Conservation (phyloP, 2,329 filamentous ascomycete genomes). For the Colletotrichum cordylinicola region DNA sequence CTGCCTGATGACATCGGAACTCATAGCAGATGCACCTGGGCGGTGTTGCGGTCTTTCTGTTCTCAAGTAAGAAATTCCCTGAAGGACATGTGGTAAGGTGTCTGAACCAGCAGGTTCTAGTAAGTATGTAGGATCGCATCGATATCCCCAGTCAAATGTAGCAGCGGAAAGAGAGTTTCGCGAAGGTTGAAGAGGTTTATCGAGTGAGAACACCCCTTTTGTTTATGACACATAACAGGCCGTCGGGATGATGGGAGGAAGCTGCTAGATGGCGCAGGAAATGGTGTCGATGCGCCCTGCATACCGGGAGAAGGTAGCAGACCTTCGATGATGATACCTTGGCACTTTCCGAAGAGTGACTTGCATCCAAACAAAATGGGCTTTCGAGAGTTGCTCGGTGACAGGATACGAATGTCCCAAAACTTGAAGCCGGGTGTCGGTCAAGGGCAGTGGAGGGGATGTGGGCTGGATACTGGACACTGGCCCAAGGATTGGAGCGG, state of each 20-base stretch:
- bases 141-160: neutral
- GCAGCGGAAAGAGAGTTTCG: fast-evolving
- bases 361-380: neutral
- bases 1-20: fast-evolving
- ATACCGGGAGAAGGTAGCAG: neutral
- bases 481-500: neutral
- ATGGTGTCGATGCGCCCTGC: fast-evolving
- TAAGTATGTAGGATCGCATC: neutral
- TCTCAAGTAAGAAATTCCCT: too few species aligned
- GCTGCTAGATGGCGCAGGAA: neutral
- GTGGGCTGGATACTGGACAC: neutral
- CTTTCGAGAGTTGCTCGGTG: neutral
- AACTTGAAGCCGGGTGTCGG: neutral
- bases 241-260: neutral
- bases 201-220: neutral
- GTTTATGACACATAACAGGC: neutral
- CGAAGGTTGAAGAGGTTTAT: fast-evolving
- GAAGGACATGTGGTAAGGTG: fast-evolving
- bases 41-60: neutral
- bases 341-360: neutral
- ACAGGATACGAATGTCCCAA: neutral
- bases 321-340: neutral
- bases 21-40: neutral
- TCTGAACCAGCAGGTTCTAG: neutral
- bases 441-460: fast-evolving